Base-by-base conservation (phyloP, 2,329 filamentous ascomycete genomes). In the Aspergillus alliaceus region DNA sequence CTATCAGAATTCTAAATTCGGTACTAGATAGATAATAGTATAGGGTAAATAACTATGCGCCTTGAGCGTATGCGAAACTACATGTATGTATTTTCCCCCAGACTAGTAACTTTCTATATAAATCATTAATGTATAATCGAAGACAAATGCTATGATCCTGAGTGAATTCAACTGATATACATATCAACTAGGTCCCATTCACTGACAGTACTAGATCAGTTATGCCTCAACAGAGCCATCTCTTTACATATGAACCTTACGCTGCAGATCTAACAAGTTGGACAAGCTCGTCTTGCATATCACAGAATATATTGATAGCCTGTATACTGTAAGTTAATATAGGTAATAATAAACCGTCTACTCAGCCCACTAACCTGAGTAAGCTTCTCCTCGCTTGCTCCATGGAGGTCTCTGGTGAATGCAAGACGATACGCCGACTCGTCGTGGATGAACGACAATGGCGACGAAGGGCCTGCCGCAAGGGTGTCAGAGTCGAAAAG, bases 231-330 rank as follows among this genome's bases (percentile, higher is more conserved):
- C 20, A 3, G 20, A 25, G 20, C 12, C 25, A 46, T 4, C 25
- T 18, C 24, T n/a, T 15, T 11, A 39, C 27, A n/a, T 20, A n/a
- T 25, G 4, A n/a, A 20, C 7, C 15, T 29, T 20, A 47, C 7
- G 8, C 40, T 20, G 25, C 20, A 46, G 42, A 47, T 25, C 58
- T 66, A 58, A 68, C 62, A 20, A 71, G 48, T 14, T 57, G 72
- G 62, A 84, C 82, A 44, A 86, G 61, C 55, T 77, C 77, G 9
- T 81, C 75, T 66, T 86, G 83, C 69, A 82, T 82, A 53, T 83
- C 80, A 49, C 75, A 79, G 68, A 86, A 86, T 53, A 84, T 84
- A 61, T 84, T 83, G 49, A 86, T 80, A 8, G 84, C 84, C 66
- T 48, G 9, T 3, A 32, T 31, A 48, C 25, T 14, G 27, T 22